These are phyloP conservation scores for Trametes versicolor DNA, from an alignment of 1,284 basidiomycete species.

Conservation along the genomic window DNA sequence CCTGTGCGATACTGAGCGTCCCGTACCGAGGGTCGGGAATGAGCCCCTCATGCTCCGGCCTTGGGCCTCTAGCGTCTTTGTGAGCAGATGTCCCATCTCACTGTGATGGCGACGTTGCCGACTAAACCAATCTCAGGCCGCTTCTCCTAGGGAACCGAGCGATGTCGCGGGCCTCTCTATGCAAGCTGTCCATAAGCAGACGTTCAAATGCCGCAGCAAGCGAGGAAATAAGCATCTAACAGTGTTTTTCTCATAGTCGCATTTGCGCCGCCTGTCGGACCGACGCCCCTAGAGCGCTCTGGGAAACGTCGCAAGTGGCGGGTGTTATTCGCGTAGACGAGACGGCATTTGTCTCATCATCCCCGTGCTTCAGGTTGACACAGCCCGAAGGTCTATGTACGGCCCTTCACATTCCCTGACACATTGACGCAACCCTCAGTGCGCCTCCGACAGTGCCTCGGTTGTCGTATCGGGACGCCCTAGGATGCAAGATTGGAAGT, in stretches of 20 bases:
- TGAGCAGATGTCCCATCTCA: background rate
- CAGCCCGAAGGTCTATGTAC: background rate
- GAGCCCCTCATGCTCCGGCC: background rate
- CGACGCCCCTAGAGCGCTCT: background rate
- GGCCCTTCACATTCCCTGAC: background rate
- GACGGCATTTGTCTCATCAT: background rate
- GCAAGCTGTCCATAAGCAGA: background rate
- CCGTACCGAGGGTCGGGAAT: background rate
- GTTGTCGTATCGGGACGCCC: background rate
- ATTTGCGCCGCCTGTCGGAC: background rate
- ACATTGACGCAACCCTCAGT: background rate
- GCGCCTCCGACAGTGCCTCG: conserved; percentile 4
- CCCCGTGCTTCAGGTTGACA: conserved; percentile 10
- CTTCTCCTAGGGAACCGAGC: background rate
- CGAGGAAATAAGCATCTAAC: background rate
- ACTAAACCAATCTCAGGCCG: background rate
- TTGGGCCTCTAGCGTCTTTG: background rate
- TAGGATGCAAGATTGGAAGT: background rate
- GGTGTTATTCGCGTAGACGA: background rate
- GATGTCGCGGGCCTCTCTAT: background rate
- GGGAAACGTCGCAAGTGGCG: background rate
- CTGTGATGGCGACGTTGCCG: no score
- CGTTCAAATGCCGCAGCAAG: background rate
- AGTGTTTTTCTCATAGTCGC: background rate
- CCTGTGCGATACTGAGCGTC: background rate